Evolutionary conservation across 2,329 filamentous ascomycete genomes (phyloP), one percentile per base, ranked within the genome.

Genomic region (Ophiostoma fasciatum): DNA sequence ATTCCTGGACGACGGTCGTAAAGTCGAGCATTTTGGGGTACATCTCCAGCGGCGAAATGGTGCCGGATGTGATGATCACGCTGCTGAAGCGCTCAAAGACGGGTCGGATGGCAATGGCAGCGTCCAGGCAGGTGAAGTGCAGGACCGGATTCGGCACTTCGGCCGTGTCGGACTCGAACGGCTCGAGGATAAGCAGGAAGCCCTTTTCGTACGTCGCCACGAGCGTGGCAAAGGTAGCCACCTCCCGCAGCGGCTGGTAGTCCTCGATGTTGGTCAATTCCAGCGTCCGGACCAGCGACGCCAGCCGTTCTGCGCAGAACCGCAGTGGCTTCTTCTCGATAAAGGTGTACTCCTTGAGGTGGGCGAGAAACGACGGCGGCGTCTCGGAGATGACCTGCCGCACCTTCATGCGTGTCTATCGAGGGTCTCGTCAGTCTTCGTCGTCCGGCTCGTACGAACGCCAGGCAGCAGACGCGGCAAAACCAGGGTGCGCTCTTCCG

Each of bases 1-100:
- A 98, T 56, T 98, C 87, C 53, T 96, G 87, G 4, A 96, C 80
- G 1, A 96, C 85, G 2, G 87, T 84, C 9, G 70, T 69, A 59
- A 98, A 98, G 36, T 84, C 81, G 19, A 98, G 75, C 87, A 98
- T 98, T 52, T 94, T 94, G 0, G 90, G 92, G 51, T 98, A 98
- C 81, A 98, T 98, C 54, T 98, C 92, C 4, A 98, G 61, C 0
- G 90, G 90, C 2, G 90, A 96, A 42, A 98, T 84, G 2, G 90
- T 98, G 44, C 90, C 90, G 0, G 90, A 96, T 0, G 90, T 98
- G 53, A 98, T 96, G 51, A 98, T 93, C 45, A 98, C 90, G 2
- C 90, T 96, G 56, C 83, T 87, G 56, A 98, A 98, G 35, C 90
- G 78, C 41, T 98, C 88, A 51, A 98, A 94, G 5, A 98, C 88